A percentile compares a stretch with the other conserved stretches of the same genome.
Conservation (phyloP, 2,329 filamentous ascomycete genomes). For the Sphaerulina populicola region DNA sequence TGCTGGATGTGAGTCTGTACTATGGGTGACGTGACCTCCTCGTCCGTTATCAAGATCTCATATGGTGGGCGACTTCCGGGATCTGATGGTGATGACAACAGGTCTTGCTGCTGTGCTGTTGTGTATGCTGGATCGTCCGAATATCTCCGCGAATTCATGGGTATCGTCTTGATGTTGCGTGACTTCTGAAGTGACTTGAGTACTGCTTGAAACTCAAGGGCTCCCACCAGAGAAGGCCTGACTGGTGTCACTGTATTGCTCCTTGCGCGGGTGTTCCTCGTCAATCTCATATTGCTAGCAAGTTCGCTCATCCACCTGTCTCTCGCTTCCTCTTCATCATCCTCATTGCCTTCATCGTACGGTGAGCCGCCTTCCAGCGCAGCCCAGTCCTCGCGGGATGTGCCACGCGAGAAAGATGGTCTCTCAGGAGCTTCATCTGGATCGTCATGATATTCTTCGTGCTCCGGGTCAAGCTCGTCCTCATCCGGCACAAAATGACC, state of each 20-base stretch:
- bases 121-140: slow-evolving; percentile 53
- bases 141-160: slow-evolving; percentile 61
- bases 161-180: slow-evolving; percentile 62
- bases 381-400: slow-evolving; percentile 57
- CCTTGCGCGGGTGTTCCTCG: slow-evolving; percentile 57
- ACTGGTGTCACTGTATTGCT: slow-evolving; percentile 75
- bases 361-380: slow-evolving; percentile 48
- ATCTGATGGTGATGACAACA: slow-evolving; percentile 43
- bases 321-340: slow-evolving; percentile 56
- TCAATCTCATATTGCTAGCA: slow-evolving; percentile 84
- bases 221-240: slow-evolving; percentile 83
- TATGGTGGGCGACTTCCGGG: slow-evolving; percentile 27
- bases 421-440: slow-evolving; percentile 39
- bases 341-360: slow-evolving; percentile 49
- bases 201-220: slow-evolving; percentile 85
- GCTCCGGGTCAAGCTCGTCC: slow-evolving; percentile 44
- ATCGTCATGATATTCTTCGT: slow-evolving; percentile 47
- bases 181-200: slow-evolving; percentile 78
- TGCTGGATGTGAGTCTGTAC: slow-evolving; percentile 7
- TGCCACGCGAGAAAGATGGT: slow-evolving; percentile 35
- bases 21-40: slow-evolving; percentile 4
- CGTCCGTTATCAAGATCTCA: slow-evolving; percentile 16
- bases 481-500: slow-evolving; percentile 60
- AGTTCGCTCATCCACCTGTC: slow-evolving; percentile 67
- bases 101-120: slow-evolving; percentile 40